Conservation (phyloP, 208 protist species). For the Phytomonas serpens region DNA sequence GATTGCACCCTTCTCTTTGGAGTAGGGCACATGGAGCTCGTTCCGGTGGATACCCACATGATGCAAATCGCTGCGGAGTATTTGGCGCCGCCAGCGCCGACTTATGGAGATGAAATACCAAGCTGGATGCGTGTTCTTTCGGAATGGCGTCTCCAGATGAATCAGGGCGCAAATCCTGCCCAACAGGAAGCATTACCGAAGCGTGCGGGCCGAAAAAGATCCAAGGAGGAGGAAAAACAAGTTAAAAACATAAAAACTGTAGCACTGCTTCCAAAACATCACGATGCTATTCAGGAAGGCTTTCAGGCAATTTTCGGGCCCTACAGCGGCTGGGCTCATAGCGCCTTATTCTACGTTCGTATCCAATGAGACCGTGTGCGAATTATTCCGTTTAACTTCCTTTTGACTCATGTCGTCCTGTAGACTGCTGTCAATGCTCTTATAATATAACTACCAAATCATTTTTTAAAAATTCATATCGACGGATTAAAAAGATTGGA, state of each 20-base stretch:
- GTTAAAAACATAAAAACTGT: conserved; percentile 1
- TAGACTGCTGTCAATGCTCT: background rate
- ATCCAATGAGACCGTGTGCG: conserved; percentile 16
- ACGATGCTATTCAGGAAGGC: conserved; percentile 66
- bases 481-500: background rate
- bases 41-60: conserved; percentile 89
- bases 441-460: background rate
- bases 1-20: conserved; percentile 81
- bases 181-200: too few species aligned
- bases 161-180: background rate
- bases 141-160: background rate
- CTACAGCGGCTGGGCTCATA: conserved; percentile 69
- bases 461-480: too few species aligned
- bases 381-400: too few species aligned
- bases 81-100: conserved; percentile 8
- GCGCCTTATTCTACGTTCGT: conserved; percentile 57
- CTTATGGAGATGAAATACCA: background rate
- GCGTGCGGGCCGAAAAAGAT: background rate
- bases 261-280: conserved; percentile 29
- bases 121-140: background rate
- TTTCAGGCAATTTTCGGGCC: conserved; percentile 54
- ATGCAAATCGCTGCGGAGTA: conserved; percentile 59
- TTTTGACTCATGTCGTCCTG: background rate
- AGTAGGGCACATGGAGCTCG: conserved; percentile 38
- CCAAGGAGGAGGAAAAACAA: conserved; percentile 2